Percentiles rank a stretch among this genome's conserved stretches.
phyloP scores from a whole-genome alignment of 192 early-diverging fungal species.

The Diversispora eburnea region DNA sequence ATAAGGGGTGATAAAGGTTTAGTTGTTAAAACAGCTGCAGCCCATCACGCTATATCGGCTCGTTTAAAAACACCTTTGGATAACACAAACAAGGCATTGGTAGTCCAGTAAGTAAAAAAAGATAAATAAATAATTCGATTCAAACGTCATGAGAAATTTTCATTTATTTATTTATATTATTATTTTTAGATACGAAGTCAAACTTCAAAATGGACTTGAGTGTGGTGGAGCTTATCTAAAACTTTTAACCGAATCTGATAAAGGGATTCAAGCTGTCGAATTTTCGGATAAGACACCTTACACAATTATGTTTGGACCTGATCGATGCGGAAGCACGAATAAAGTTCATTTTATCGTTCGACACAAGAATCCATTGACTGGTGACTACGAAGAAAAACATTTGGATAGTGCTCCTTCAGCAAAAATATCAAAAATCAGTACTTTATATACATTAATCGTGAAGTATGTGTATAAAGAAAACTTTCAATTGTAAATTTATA shows the following conservation, averaged over 20 bases:
- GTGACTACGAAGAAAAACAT: conserved; percentile 84
- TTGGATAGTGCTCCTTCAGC: conserved; percentile 64
- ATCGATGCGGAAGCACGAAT: conserved; percentile 84
- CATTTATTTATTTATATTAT: too few relatives aligned
- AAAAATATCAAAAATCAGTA: conserved; percentile 60
- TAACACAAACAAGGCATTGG: conserved; percentile 66
- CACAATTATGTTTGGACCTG: conserved; percentile 88
- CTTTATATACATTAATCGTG: conserved; percentile 83
- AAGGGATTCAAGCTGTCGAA: conserved; percentile 57
- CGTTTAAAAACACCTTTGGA: conserved; percentile 67
- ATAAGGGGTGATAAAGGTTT: conserved; percentile 71
- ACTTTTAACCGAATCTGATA: conserved; percentile 65
- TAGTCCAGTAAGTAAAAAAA: conserved; percentile 62
- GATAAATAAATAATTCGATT: too few relatives aligned
- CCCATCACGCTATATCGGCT: conserved; percentile 85
- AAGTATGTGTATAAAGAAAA: conserved; percentile 29
- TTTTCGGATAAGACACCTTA: conserved; percentile 85
- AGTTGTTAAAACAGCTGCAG: conserved; percentile 75
- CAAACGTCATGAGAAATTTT: too few relatives aligned
- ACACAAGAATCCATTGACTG: conserved; percentile 82
- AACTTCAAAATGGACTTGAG: conserved; percentile 78
- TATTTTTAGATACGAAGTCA: conserved; percentile 68
- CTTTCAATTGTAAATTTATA: not conserved
- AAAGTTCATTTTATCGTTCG: conserved; percentile 93
- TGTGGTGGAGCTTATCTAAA: conserved; percentile 95